Evolutionary conservation across 176 grass and related monocot species (phyloP), one percentile per base, ranked within the genome.

Genomic region (Phoenix roebelenii): DNA sequence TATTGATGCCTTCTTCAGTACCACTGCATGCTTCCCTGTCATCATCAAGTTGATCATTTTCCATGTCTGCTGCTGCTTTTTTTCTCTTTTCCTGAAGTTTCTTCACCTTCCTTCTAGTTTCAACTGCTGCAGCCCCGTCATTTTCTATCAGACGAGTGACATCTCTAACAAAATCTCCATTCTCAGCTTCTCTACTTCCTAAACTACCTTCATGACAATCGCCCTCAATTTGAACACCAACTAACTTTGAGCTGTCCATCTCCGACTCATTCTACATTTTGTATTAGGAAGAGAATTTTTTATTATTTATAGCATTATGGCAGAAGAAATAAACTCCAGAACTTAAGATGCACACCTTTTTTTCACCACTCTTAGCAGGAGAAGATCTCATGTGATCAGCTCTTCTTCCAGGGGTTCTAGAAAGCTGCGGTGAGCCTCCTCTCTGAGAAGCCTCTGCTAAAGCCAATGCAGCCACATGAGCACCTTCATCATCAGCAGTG

Each of bases 21-120:
- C 87, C 92, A 75, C 87, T 97, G 70, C 92, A 91, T 69, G 92
- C 92, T 66, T 97, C 92, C 78, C 77, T 91, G 29, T 97, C 92
- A 88, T 90, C 80, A 49, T 90, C 86, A 52, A 79, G 70, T 60
- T 58, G 76, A 63, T 72, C 69, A 2, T 72, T 76, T 51, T 56
- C 23, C 75, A 67, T 75, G 18, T 48, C 53, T 65, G 51, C 66
- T 44, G 35, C 10, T 67, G 28, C 56, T 75, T 83, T 89, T 20
- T 78, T 71, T 59, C 55, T 81, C 72, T 70, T 81, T 77, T 70
- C 85, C 26, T 84, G 82, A 55, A 58, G 28, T 50, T 75, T 85
- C 55, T 85, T 91, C 28, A 78, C 52, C 62, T 83, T 95, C 23
- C 77, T 81, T 70, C 57, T 71, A 80, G 75, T 66, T 53, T 82